Base-by-base conservation (phyloP, 768 basidiomycete species). In the Cystoderma amianthinum region DNA sequence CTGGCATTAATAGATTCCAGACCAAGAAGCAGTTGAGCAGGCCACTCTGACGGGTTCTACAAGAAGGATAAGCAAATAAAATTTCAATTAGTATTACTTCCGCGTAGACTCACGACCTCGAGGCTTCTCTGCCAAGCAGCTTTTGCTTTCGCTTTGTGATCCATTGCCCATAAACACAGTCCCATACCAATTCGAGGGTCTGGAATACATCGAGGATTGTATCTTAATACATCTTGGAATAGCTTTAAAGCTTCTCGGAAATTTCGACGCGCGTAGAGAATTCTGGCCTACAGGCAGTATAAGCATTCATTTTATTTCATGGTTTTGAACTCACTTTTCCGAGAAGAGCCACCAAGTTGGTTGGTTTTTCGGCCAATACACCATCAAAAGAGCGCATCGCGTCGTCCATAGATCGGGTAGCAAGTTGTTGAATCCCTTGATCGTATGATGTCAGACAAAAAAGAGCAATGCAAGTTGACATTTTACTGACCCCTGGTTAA, bases 151-250 rank as follows among this genome's bases (percentile, higher is more conserved):
- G 72, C 70, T 46, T 82, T 84, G 50, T 95, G 78, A 44, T 86
- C 86, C 64, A 96, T 68, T 3, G 86, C 79, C 91, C 90, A 98
- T 16, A 92, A 68, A 60, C 95, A 97, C 3, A 99, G 65, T 6
- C 96, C 96, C 30, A 98, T 90, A 13, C 96, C 96, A 43, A 98
- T 85, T 5, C 96, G 79, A 23, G 96, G 95, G 59, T 99, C 95
- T 0, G 95, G 96, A 18, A 72, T 65, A 61, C 88, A 92, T 13
- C 72, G 63, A 0, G 95, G 93, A 42, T 79, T 81, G 32, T 86
- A 72, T 21, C 74, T 68, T 9, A 98, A 70, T 6, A 94, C 83
- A 36, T 81, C 79, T 57, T 97, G 95, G 58, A 95, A 97, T 4
- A 82, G 54, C 47, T 84, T 82, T 19, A 99, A 72, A 2, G 96